Percentiles rank a stretch among this genome's conserved stretches.
phyloP scores from a whole-genome alignment of 352 stramenopile genomes.

The Phytopythium ostracodes region DNA sequence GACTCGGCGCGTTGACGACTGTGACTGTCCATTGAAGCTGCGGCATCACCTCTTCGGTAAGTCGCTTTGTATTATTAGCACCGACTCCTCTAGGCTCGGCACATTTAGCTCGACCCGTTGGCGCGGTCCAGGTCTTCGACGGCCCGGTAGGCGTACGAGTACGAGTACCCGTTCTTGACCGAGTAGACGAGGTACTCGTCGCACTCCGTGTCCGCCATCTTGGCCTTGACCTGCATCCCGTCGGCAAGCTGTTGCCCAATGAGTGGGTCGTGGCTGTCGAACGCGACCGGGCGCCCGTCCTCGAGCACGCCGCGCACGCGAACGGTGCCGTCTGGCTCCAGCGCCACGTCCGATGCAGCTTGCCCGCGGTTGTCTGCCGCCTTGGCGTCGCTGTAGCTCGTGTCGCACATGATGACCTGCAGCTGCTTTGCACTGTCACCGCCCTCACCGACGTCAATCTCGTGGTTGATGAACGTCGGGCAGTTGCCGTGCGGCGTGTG shows the following conservation, averaged over 20 bases:
- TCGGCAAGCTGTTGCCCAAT: conserved; percentile 48
- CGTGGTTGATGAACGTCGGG: conserved; percentile 85
- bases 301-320: conserved; percentile 55
- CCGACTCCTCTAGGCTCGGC: background rate
- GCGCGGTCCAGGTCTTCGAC: background rate
- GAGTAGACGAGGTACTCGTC: conserved; percentile 57
- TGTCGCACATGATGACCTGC: conserved; percentile 91
- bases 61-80: background rate
- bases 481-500: conserved; percentile 92
- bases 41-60: background rate
- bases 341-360: conserved; percentile 72
- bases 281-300: conserved; percentile 40
- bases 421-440: conserved; percentile 29
- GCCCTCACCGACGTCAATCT: conserved; percentile 9
- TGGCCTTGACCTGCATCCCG: conserved; percentile 64
- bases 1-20: background rate
- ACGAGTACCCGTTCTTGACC: conserved; percentile 57
- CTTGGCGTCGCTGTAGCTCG: conserved; percentile 86
- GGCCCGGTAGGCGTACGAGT: conserved; percentile 50
- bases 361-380: conserved; percentile 71
- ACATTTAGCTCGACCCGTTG: background rate
- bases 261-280: conserved; percentile 29
- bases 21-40: too few species aligned
- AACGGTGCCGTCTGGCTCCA: conserved; percentile 47
- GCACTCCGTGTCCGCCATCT: conserved; percentile 21